Conservation (phyloP, 2,329 filamentous ascomycete genomes). For the Aureobasidium uvarum region DNA sequence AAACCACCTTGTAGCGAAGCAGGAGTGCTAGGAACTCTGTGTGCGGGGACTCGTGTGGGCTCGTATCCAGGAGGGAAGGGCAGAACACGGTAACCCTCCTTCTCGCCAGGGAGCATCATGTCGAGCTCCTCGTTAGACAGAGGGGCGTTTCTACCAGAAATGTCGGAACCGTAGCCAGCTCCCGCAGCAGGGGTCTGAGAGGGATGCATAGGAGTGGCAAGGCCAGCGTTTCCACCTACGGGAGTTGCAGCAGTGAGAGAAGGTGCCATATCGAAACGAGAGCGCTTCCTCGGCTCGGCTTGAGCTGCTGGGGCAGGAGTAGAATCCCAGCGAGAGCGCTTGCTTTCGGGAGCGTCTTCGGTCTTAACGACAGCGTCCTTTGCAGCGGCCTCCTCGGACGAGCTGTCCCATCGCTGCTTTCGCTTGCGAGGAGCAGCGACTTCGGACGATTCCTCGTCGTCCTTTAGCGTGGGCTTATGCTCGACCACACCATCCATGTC, state of each 20-base stretch:
- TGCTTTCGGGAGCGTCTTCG: slow-evolving; percentile 39
- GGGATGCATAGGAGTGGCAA: slow-evolving; percentile 74
- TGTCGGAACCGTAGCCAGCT: slow-evolving; percentile 73
- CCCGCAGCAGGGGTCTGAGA: slow-evolving; percentile 51
- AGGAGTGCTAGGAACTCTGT: slow-evolving; percentile 73
- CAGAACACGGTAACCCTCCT: slow-evolving; percentile 88
- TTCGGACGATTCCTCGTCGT: slow-evolving; percentile 67
- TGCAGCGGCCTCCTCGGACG: slow-evolving; percentile 37
- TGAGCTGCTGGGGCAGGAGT: slow-evolving; percentile 61
- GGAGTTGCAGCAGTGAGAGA: slow-evolving; percentile 66
- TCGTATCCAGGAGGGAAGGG: slow-evolving; percentile 90
- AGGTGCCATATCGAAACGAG: slow-evolving; percentile 89
- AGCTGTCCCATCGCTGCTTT: slow-evolving; percentile 89
- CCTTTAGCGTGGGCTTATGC: slow-evolving; percentile 70
- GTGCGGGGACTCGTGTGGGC: slow-evolving; percentile 71
- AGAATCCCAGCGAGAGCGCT: slow-evolving; percentile 86
- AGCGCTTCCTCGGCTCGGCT: slow-evolving; percentile 65
- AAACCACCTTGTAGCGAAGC: slow-evolving; percentile 67
- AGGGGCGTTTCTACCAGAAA: slow-evolving; percentile 73
- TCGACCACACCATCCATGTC: slow-evolving; percentile 58
- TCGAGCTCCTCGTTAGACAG: slow-evolving; percentile 94
- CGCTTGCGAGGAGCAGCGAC: slow-evolving; percentile 60
- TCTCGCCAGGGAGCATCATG: slow-evolving; percentile 69
- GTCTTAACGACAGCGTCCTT: slow-evolving; percentile 43
- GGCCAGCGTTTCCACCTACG: slow-evolving; percentile 61